phyloP scores from a whole-genome alignment of 108 stramenopile species.

The Cyclotella cryptica region DNA sequence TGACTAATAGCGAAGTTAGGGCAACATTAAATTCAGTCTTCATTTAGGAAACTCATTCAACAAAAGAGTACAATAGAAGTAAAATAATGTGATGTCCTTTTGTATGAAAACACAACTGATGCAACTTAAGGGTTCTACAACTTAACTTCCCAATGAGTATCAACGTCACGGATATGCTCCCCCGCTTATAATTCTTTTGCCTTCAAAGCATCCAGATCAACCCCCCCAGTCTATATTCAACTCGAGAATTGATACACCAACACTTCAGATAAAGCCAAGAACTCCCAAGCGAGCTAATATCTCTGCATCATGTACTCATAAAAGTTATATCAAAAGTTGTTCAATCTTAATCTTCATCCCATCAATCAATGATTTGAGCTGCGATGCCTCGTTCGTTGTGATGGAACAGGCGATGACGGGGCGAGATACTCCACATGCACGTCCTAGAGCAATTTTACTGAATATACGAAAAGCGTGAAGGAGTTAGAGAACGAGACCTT shows the following conservation, averaged over 20 bases:
- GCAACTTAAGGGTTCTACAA: not conserved
- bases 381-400: constrained; percentile 97
- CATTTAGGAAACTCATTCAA: no score
- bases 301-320: constrained; percentile 55
- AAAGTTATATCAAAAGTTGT: constrained; percentile 94
- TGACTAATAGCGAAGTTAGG: no score
- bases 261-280: not conserved
- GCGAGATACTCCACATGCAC: constrained; percentile 98
- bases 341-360: constrained; percentile 99
- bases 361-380: constrained; percentile 97
- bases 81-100: not conserved
- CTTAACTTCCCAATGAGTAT: constrained; percentile 40
- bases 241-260: not conserved
- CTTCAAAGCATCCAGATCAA: not conserved
- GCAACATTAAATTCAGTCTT: no score
- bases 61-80: no score
- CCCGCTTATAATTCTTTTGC: not conserved
- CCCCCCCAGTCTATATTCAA: not conserved
- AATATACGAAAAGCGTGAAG: not conserved
- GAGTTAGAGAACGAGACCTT: not conserved
- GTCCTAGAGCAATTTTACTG: constrained; percentile 98
- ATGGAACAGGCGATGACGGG: constrained; percentile 98
- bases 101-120: constrained; percentile 13
- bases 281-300: constrained; percentile 2
- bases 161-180: constrained; percentile 50